Percentiles rank a stretch among this genome's conserved stretches.
phyloP scores from a whole-genome alignment of 176 grass and related monocot species.

The Otatea glauca region DNA sequence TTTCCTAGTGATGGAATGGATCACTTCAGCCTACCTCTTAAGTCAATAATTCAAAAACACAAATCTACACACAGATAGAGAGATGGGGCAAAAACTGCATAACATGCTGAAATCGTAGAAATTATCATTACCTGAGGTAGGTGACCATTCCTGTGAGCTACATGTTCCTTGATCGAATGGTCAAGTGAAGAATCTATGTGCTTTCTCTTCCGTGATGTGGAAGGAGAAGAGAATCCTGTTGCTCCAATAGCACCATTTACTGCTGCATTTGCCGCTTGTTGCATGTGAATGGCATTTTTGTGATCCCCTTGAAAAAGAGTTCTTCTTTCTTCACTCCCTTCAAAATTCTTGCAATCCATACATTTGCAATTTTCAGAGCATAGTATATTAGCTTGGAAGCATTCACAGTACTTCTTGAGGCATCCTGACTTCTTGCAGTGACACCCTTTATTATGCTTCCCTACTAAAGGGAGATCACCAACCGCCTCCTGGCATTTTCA shows the following conservation, averaged over 20 bases:
- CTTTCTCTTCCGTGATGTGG: constrained; percentile 77
- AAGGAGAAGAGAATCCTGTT: constrained; percentile 72
- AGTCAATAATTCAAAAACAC: constrained; percentile 37
- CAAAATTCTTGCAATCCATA: constrained; percentile 97
- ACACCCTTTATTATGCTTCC: constrained; percentile 98
- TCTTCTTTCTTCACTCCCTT: constrained; percentile 86
- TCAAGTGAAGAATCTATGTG: constrained; percentile 64
- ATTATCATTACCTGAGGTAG: constrained; percentile 63
- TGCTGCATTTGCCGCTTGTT: constrained; percentile 81
- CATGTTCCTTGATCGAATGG: constrained; percentile 58
- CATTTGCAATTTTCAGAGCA: constrained; percentile 99
- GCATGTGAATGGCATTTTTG: constrained; percentile 69
- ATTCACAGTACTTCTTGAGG: constrained; percentile 98
- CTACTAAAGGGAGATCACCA: constrained; percentile 71
- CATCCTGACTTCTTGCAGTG: constrained; percentile 99
- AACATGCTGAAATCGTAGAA: constrained; percentile 32
- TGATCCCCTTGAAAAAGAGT: constrained; percentile 70
- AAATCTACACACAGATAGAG: constrained; percentile 20
- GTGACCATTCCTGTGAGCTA: constrained; percentile 48
- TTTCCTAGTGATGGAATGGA: constrained; percentile 9
- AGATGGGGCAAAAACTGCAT: constrained; percentile 13
- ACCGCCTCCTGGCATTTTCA: constrained; percentile 63
- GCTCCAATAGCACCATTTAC: constrained; percentile 81
- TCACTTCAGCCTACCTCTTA: constrained; percentile 27
- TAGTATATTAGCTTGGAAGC: constrained; percentile 97